A percentile compares a stretch with the other conserved stretches of the same genome.
Evolutionary conservation across 83 land plant genomes (phyloP).

Genomic region (Thuja plicata): DNA sequence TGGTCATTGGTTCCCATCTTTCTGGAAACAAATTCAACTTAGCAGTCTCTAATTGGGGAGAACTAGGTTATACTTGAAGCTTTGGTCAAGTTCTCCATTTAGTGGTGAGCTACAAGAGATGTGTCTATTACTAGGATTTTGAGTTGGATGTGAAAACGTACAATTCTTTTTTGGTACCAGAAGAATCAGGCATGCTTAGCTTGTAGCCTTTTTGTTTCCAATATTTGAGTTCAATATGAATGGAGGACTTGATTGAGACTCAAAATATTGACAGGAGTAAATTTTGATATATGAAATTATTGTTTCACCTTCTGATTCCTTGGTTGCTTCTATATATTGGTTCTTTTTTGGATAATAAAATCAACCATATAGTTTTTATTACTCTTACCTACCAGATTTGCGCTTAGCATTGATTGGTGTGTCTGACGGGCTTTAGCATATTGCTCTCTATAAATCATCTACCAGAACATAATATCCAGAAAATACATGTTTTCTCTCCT

Average conservation of each 20-base stretch:
- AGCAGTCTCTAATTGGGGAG: too few relatives aligned
- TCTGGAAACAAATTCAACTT: too few relatives aligned
- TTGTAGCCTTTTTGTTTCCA: not conserved
- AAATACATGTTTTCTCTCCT: too few relatives aligned
- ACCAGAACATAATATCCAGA: not conserved
- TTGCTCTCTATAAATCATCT: not conserved
- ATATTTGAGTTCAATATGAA: not conserved
- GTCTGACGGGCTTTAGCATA: not conserved
- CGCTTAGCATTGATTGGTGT: not conserved
- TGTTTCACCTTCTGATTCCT: too few relatives aligned
- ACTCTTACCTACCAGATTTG: not conserved
- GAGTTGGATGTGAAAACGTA: not conserved
- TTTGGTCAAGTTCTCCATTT: too few relatives aligned
- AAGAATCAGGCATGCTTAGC: not conserved
- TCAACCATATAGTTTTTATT: not conserved
- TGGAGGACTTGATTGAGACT: too few relatives aligned
- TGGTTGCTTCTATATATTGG: too few relatives aligned
- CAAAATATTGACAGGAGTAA: too few relatives aligned
- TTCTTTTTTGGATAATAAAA: too few relatives aligned
- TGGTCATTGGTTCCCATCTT: too few relatives aligned
- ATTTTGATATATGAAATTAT: too few relatives aligned
- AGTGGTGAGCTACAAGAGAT: not conserved
- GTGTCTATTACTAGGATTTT: not conserved
- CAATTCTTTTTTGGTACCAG: too few relatives aligned
- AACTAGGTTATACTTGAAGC: not conserved